Evolutionary conservation across 257 asterid species (phyloP), one percentile per base, ranked within the genome.

Genomic region (Lycium ferocissimum): DNA sequence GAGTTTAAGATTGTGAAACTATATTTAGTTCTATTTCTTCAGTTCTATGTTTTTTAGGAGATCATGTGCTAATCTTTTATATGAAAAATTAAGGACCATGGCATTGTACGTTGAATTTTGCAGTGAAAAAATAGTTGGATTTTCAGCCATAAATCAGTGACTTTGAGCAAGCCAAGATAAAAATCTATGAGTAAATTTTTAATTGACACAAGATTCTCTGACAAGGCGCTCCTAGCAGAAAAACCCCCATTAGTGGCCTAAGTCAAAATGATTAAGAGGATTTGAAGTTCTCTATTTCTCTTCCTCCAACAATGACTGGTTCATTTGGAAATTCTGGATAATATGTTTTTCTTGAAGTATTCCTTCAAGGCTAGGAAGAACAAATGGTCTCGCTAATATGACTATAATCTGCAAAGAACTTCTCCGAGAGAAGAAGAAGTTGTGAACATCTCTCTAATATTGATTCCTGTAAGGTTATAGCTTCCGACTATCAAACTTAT

Each of bases 91-190:
- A 69, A 67, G 76, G 51, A 37, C 76, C 43, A 38, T 69, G 51
- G 49, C 51, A 37, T 69, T 37, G 22, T 14, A 37, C 3, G 12
- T 69, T 69, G 49, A 69, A 14, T 69, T 37, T 33, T 69, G 11
- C 22, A 15, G 17, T 15, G 20, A 15, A 37, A 67, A 37, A 2
- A 4, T 69, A 37, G 76, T 37, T 66, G 10, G 73, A 66, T 33
- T 33, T 26, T 66, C n/a, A 33, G 47, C 20, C 73, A 37, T 1
- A 37, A 37, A 15, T 69, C 51, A 37, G 51, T 69, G 76, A 18
- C 49, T 69, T 69, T 37, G 76, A 69, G 76, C 76, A 69, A 69
- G 13, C 51, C 76, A 69, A 69, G 76, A 69, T 37, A 69, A n/a
- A 59, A 57, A 35, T 66, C 7, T 66, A 2, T 37, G 76, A 37